These are phyloP conservation scores for Stagonosporopsis rhizophila DNA, from an alignment of 2,329 filamentous ascomycete species.

Conservation along the genomic window DNA sequence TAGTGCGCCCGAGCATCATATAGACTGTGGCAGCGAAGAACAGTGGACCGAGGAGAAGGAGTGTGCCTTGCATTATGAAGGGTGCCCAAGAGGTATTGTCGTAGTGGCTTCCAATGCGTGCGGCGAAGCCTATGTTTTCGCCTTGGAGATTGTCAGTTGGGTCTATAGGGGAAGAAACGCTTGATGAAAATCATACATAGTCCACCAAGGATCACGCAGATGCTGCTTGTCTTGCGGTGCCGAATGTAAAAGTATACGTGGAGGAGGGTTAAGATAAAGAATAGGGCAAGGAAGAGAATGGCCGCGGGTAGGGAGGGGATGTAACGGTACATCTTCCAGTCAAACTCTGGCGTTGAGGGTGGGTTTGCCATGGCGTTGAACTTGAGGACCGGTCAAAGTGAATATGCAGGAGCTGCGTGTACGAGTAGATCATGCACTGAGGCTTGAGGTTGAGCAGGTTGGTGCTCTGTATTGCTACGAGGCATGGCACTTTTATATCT, in stretches of 20 bases:
- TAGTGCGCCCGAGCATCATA: conserved; percentile 54
- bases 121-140: conserved; percentile 52
- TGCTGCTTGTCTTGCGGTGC: conserved; percentile 12
- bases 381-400: background rate
- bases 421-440: conserved; percentile 2
- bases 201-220: conserved; percentile 39
- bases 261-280: conserved; percentile 30
- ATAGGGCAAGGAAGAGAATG: conserved; percentile 33
- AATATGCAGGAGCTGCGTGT: background rate
- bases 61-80: conserved; percentile 52
- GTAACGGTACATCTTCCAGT: conserved; percentile 47
- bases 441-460: background rate
- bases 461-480: background rate
- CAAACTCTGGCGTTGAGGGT: conserved; percentile 29
- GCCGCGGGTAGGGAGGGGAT: conserved; percentile 36
- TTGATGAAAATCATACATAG: conserved; percentile 27
- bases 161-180: too few species aligned
- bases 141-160: conserved; percentile 34
- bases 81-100: conserved; percentile 46
- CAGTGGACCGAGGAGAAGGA: conserved; percentile 54
- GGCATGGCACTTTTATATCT: background rate
- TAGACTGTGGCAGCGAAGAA: conserved; percentile 58
- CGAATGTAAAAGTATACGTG: conserved; percentile 22
- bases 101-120: conserved; percentile 49
- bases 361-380: conserved; percentile 30